phyloP scores from a whole-genome alignment of 192 early-diverging fungal genomes.

The Chytriomyces sp. region DNA sequence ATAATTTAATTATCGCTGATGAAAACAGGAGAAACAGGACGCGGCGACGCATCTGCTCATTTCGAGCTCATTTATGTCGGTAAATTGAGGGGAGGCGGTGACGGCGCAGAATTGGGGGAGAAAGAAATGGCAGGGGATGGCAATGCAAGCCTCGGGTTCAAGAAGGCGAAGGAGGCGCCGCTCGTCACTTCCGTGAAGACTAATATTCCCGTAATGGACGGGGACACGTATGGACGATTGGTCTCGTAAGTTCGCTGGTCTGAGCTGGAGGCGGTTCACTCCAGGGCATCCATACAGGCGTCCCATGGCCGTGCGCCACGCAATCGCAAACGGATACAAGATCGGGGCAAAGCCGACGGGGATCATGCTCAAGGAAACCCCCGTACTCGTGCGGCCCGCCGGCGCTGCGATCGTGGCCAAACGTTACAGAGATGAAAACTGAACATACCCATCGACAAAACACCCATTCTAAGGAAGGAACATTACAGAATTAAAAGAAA shows the following conservation, averaged over 20 bases:
- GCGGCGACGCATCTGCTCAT: no score
- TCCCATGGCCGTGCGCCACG: slow-evolving; percentile 13
- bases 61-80: no score
- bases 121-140: no score
- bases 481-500: no score
- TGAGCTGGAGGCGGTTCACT: not conserved
- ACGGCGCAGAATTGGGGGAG: no score
- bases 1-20: no score
- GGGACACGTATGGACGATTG: not conserved
- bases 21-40: no score
- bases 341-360: not conserved
- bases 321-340: slow-evolving; percentile 23
- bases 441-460: no score
- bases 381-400: not conserved
- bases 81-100: no score
- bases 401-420: not conserved
- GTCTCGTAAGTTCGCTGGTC: not conserved
- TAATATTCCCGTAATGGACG: not conserved
- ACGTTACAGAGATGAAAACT: not conserved
- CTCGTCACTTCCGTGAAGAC: not conserved
- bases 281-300: not conserved
- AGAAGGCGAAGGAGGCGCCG: not conserved
- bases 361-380: not conserved
- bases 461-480: no score
- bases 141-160: not conserved